Base-by-base conservation (phyloP, 495 filamentous ascomycete species). In the Podospora australis region DNA sequence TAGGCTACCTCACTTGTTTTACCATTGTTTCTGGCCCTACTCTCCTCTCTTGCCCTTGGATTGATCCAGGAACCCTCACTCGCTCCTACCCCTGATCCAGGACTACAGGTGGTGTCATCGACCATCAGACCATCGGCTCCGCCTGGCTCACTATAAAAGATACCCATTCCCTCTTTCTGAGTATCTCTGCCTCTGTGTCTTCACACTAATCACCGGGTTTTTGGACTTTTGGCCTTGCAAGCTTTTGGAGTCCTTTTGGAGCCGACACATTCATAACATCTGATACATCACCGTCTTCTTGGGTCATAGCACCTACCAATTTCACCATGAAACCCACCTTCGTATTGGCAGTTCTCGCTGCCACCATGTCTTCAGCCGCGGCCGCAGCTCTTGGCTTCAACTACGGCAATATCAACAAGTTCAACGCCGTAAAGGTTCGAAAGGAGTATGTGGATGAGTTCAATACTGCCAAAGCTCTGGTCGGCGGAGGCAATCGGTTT, bases 321-420 rank as follows among this genome's bases (percentile, higher is more conserved):
- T 43, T 30, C 57, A 61, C 14, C 7, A 74, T 74, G 70, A 54
- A 54, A 8, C 22, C 39, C 22, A 11, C 52, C 21, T 46, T 56
- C 9, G 30, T 29, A 13, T 44, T 71, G 1, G 60, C 64, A 30
- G 63, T 59, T 35, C 39, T 72, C 29, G 62, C 63, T 43, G 51
- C 63, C 44, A 48, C 49, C 28, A 11, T 62, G 44, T 54, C 64
- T 11, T 43, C 58, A 36, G 60, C 53, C 47, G 49, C 55, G 26
- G 70, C 64, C 21, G 57, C 65, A 44, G 72, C 64, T 56, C 73
- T 84, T 55, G 90, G 90, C 52, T 94, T 95, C 78, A 94, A 92
- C 77, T 87, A 90, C 58, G 88, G 86, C 58, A n/a, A n/a, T n/a
- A 65, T 74, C 57, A 66, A 75, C 66, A 66, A 67, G 34, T 23